A percentile compares a stretch with the other conserved stretches of the same genome.
These are phyloP conservation scores for Aspergillus candidus DNA, from an alignment of 2,329 filamentous ascomycete genomes.

Conservation along the genomic window DNA sequence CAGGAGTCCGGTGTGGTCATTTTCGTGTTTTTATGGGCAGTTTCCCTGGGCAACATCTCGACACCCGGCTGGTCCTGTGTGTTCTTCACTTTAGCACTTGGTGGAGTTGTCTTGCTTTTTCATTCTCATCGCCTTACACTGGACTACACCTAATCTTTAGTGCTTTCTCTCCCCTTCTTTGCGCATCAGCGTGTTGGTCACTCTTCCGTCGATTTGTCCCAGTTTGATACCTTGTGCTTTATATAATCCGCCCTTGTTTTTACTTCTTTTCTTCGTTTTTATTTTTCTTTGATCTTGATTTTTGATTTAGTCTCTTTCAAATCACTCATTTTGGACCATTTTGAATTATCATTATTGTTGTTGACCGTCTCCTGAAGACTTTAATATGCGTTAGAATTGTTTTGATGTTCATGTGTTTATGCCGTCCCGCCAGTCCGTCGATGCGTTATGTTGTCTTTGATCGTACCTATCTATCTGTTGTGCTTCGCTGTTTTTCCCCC, in stretches of 20 bases:
- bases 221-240: slow-evolving; percentile 30
- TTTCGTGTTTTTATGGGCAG: slow-evolving; percentile 33
- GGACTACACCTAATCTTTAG: slow-evolving; percentile 19
- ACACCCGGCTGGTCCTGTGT: slow-evolving; percentile 45
- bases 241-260: slow-evolving; percentile 16
- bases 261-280: slow-evolving; percentile 12
- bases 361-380: slow-evolving; percentile 8
- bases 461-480: slow-evolving; percentile 17
- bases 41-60: slow-evolving; percentile 32
- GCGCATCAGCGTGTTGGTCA: slow-evolving; percentile 29
- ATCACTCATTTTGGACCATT: slow-evolving; percentile 11
- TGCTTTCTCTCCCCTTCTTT: slow-evolving; percentile 20
- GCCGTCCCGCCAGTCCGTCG: slow-evolving; percentile 17
- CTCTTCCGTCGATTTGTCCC: slow-evolving; percentile 2
- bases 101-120: slow-evolving; percentile 30
- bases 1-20: slow-evolving; percentile 42
- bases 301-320: slow-evolving; percentile 5
- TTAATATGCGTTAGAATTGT: slow-evolving; percentile 24
- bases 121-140: slow-evolving; percentile 5
- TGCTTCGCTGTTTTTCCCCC: slow-evolving; percentile 3
- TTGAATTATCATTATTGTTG: slow-evolving; percentile 13
- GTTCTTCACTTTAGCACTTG: slow-evolving; percentile 36
- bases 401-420: slow-evolving; percentile 24
- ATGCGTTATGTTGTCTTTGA: slow-evolving; percentile 11
- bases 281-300: slow-evolving; percentile 15